Conservation (phyloP, 2,329 filamentous ascomycete species). For the Cytospora leucostoma region DNA sequence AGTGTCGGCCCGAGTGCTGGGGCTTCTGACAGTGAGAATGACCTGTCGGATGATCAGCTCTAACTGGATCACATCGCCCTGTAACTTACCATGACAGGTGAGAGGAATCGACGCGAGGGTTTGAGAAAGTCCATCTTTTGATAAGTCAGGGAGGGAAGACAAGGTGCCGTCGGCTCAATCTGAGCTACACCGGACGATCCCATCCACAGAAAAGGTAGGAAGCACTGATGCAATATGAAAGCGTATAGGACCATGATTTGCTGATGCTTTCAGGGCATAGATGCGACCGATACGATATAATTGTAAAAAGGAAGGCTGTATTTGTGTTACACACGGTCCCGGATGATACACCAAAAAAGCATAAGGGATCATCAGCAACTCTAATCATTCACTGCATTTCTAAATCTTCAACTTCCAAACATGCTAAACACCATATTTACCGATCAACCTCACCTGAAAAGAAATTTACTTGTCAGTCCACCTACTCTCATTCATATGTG, state of each 20-base stretch:
- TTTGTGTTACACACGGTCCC: constrained; percentile 14
- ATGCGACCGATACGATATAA: neutral
- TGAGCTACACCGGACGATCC: neutral
- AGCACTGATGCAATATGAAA: neutral
- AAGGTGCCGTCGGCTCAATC: no score
- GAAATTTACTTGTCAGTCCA: constrained; percentile 37
- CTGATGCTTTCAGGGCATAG: neutral
- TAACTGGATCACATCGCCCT: no score
- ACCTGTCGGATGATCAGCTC: neutral
- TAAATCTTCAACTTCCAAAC: no score
- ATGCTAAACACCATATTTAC: constrained; percentile 40
- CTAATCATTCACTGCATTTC: constrained; percentile 26
- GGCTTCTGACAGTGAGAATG: neutral
- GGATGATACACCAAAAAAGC: constrained; percentile 18
- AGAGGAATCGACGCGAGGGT: no score
- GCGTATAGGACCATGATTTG: neutral
- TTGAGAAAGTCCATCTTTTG: no score
- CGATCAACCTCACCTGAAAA: constrained; percentile 61
- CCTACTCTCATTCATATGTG: constrained; percentile 2
- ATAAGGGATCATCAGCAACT: constrained; percentile 10
- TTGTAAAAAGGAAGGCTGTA: constrained; percentile 19
- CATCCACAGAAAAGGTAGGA: neutral
- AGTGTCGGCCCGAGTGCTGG: neutral
- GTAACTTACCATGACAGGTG: no score
- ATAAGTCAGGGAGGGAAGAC: no score